Base-by-base conservation (phyloP, 192 early-diverging fungal genomes). In the Backusella tarrabulga region DNA sequence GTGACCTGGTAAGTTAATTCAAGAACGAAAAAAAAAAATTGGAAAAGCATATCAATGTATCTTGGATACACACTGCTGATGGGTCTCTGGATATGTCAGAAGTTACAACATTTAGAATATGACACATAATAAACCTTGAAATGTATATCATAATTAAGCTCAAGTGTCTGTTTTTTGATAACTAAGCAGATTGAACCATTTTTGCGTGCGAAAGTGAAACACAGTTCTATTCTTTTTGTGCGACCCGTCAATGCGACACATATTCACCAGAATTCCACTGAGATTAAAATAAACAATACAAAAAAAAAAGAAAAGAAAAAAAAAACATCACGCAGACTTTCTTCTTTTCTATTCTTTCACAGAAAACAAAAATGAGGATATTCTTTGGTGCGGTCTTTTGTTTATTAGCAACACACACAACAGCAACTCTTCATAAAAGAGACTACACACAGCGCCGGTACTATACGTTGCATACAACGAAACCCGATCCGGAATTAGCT, bases 391-490 rank as follows among this genome's bases (percentile, higher is more conserved):
- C 1, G 3, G 9, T 63, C 0, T 29, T 63, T 1, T 63, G 21
- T 29, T 29, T 63, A 26, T 14, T 63, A 12, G 3, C 12, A 11
- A 29, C 56, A 63, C 56, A 63, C 4, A 63, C 56, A 26, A 29
- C 56, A 63, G 56, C 56, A 1, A 63, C 21, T 15, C 56, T 71
- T 15, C 40, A 71, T 3, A 71, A 72, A 41, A 34, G 85, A 38
- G 86, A 90, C 68, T 80, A 84, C 46, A 68, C 26, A 35, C 74
- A 88, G 9, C 72, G 83, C 23, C 78, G 77, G 19, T 90, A 90
- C 69, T 90, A 88, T 54, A 83, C 85, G 17, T 52, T 90, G 46
- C 76, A 87, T 50, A 36, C 85, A n/a, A 60, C 78, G 35, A 60
- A 84, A 74, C 81, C 74, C 9, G 74, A 73, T 34, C 17, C 56